Evolutionary conservation across 129 eudicot species (phyloP).

Genomic region (Logfia minima): DNA sequence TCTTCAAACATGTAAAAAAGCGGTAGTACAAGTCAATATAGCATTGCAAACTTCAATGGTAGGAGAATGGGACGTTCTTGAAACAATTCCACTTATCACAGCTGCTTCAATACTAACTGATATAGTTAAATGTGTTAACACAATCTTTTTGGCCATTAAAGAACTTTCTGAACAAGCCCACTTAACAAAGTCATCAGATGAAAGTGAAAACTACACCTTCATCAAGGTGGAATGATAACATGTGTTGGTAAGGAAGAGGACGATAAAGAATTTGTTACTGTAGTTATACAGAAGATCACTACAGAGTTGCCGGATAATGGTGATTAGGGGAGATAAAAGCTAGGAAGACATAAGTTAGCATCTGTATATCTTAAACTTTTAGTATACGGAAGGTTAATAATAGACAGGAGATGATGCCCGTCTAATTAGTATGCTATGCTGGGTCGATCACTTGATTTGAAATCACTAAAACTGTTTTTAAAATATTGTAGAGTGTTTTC

Average conservation of each 20-base stretch:
- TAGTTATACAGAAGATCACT: slow-evolving; percentile 11
- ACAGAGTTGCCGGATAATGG: neutral
- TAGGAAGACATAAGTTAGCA: neutral
- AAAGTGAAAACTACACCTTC: slow-evolving; percentile 16
- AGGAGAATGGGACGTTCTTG: slow-evolving; percentile 34
- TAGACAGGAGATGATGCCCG: slow-evolving; percentile 3
- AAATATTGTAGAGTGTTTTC: no score
- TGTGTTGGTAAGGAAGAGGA: slow-evolving; percentile 25
- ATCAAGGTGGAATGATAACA: slow-evolving; percentile 47
- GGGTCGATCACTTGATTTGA: slow-evolving; percentile 18
- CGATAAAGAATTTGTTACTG: slow-evolving; percentile 9
- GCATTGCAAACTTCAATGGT: slow-evolving; percentile 31
- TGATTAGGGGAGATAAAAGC: slow-evolving; percentile 2
- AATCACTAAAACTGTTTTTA: neutral
- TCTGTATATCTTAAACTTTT: neutral
- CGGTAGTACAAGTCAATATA: slow-evolving; percentile 42
- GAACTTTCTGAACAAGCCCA: slow-evolving; percentile 50
- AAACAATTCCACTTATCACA: slow-evolving; percentile 40
- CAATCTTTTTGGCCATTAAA: slow-evolving; percentile 35
- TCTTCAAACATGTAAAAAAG: slow-evolving; percentile 38
- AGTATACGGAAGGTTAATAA: neutral
- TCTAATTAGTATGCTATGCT: neutral
- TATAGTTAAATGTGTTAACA: slow-evolving; percentile 44
- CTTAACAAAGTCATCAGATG: slow-evolving; percentile 28
- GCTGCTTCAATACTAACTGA: slow-evolving; percentile 45